phyloP scores from a whole-genome alignment of 2,329 filamentous ascomycete genomes.

The Immersiporthe knoxdaviesiana region DNA sequence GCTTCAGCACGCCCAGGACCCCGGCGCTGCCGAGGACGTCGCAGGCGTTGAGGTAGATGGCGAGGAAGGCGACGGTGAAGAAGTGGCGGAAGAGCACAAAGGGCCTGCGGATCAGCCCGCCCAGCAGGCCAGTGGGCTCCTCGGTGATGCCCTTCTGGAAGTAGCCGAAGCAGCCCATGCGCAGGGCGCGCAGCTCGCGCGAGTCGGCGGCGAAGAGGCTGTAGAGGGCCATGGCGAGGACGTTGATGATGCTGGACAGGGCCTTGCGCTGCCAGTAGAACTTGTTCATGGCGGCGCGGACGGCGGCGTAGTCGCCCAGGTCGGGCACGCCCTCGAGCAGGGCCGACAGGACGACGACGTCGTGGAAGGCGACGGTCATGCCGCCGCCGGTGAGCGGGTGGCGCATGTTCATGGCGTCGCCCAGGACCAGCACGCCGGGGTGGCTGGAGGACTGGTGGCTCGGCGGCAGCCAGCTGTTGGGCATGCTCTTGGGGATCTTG shows the following conservation, averaged over 20 bases:
- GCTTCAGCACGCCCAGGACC: slow-evolving; percentile 56
- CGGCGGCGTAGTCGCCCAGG: slow-evolving; percentile 67
- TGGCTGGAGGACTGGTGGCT: slow-evolving; percentile 57
- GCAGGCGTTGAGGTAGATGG: slow-evolving; percentile 68
- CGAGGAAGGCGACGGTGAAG: slow-evolving; percentile 87
- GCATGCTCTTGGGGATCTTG: slow-evolving; percentile 82
- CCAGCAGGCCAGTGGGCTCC: slow-evolving; percentile 80
- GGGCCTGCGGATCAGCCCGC: slow-evolving; percentile 78
- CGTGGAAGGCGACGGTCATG: slow-evolving; percentile 97
- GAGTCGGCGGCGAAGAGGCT: slow-evolving; percentile 86
- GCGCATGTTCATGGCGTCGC: slow-evolving; percentile 99
- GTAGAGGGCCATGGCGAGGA: slow-evolving; percentile 94
- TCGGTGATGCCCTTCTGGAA: slow-evolving; percentile 78
- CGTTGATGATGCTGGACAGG: slow-evolving; percentile 88
- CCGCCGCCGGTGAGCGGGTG: slow-evolving; percentile 95
- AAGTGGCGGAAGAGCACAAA: slow-evolving; percentile 87
- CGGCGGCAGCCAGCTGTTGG: slow-evolving; percentile 90
- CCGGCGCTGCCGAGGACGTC: slow-evolving; percentile 49
- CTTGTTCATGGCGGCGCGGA: slow-evolving; percentile 68
- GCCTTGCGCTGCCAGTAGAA: slow-evolving; percentile 91
- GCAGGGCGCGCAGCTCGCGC: slow-evolving; percentile 75
- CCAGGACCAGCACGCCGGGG: slow-evolving; percentile 78
- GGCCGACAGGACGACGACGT: slow-evolving; percentile 76
- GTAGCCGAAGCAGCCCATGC: slow-evolving; percentile 90
- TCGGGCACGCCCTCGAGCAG: slow-evolving; percentile 71